These are phyloP conservation scores for Euptelea pleiosperma DNA, from an alignment of 164 flowering plant species.

Conservation along the genomic window DNA sequence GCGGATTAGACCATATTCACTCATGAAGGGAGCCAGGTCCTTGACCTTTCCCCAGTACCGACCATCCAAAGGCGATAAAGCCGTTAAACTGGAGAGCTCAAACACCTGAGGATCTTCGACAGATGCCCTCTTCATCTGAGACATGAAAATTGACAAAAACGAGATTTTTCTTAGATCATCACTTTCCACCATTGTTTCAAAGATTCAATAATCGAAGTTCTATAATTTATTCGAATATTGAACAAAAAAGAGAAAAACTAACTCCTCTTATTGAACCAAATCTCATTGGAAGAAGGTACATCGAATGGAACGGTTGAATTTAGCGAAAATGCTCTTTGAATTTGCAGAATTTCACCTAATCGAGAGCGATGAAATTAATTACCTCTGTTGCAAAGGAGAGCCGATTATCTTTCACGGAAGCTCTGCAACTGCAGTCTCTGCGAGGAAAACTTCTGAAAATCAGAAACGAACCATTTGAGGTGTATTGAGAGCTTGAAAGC, in stretches of 20 bases:
- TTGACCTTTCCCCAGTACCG: slow-evolving; percentile 85
- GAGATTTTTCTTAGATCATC: not conserved
- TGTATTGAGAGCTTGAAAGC: not conserved
- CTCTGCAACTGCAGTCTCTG: slow-evolving; percentile 8
- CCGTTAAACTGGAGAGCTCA: slow-evolving; percentile 64
- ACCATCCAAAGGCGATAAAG: slow-evolving; percentile 88
- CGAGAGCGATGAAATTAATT: not conserved
- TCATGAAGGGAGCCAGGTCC: slow-evolving; percentile 74
- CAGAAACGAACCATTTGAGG: slow-evolving; percentile 2
- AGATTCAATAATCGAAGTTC: not conserved
- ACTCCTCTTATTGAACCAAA: not conserved
- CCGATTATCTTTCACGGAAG: not conserved
- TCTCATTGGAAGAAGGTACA: too few species aligned
- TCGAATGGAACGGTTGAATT: too few species aligned
- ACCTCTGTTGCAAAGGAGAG: slow-evolving; percentile 6
- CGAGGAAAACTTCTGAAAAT: not conserved
- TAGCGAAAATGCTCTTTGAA: not conserved
- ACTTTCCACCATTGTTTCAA: not conserved
- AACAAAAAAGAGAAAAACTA: not conserved
- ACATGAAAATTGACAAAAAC: not conserved
- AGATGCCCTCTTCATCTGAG: slow-evolving; percentile 33
- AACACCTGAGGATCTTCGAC: slow-evolving; percentile 22
- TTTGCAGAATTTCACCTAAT: not conserved
- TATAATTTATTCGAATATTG: not conserved
- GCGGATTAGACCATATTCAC: slow-evolving; percentile 79